Percentiles rank a stretch among this genome's conserved stretches.
These are phyloP conservation scores for Diaporthe longicolla DNA, from an alignment of 2,329 filamentous ascomycete genomes.

Conservation along the genomic window DNA sequence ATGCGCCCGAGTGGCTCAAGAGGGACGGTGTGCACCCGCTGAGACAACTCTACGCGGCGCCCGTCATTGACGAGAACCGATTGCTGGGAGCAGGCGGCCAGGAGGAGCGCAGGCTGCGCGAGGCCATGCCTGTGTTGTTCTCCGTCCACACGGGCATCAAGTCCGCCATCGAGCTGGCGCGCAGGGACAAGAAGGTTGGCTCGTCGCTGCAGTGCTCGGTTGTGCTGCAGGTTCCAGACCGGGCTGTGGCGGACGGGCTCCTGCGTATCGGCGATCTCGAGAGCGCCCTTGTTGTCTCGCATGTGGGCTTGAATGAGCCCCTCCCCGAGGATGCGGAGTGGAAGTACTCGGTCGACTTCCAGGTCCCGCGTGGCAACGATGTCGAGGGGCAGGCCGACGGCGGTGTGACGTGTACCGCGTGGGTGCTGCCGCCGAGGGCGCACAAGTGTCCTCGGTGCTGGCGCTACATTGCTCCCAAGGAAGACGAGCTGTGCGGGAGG, in stretches of 20 bases:
- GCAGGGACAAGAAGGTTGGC: constrained; percentile 79
- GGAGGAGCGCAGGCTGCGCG: constrained; percentile 57
- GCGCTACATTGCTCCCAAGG: constrained; percentile 81
- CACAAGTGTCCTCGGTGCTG: constrained; percentile 91
- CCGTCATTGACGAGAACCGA: constrained; percentile 58
- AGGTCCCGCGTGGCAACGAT: constrained; percentile 47
- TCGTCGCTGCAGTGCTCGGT: constrained; percentile 86
- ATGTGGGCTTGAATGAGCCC: constrained; percentile 64
- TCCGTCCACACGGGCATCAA: constrained; percentile 78
- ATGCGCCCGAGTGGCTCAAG: constrained; percentile 77
- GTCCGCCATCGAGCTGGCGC: constrained; percentile 79
- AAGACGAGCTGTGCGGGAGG: constrained; percentile 77
- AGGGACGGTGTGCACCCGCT: constrained; percentile 59
- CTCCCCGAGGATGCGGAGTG: constrained; percentile 53
- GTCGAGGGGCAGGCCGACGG: neutral
- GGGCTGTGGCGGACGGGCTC: constrained; percentile 53
- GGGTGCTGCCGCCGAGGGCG: constrained; percentile 63
- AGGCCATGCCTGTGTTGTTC: constrained; percentile 64
- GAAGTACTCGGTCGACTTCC: constrained; percentile 60
- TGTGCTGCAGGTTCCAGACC: constrained; percentile 63
- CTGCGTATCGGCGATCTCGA: constrained; percentile 68
- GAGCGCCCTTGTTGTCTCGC: constrained; percentile 78
- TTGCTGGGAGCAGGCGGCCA: constrained; percentile 56
- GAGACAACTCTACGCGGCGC: constrained; percentile 61
- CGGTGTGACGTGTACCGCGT: constrained; percentile 55